A percentile compares a stretch with the other conserved stretches of the same genome.
phyloP scores from a whole-genome alignment of 169 alveolate genomes.

The Plasmodium coatneyi region DNA sequence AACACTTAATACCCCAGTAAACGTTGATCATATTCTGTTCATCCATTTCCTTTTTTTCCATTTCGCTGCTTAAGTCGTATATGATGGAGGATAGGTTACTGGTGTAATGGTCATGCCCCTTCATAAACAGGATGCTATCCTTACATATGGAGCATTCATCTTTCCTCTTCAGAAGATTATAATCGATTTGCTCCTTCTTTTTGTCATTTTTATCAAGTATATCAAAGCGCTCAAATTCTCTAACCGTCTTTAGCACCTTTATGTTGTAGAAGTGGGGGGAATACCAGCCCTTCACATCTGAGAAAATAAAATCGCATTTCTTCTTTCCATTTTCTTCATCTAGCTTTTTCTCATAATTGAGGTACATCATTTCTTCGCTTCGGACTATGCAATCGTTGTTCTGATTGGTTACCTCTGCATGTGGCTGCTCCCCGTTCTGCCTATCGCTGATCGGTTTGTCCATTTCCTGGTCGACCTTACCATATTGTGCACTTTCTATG shows the following conservation, averaged over 20 bases:
- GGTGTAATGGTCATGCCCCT: constrained; percentile 71
- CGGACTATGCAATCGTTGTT: background rate
- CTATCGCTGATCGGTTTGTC: background rate
- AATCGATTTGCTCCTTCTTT: constrained; percentile 23
- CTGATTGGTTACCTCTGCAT: background rate
- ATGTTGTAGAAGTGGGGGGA: constrained; percentile 72
- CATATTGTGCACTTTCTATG: background rate
- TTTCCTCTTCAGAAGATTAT: constrained; percentile 1
- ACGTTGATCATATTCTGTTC: constrained; percentile 30
- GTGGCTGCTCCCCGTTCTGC: background rate
- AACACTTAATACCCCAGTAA: constrained; percentile 69
- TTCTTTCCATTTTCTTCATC: constrained; percentile 38
- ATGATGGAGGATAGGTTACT: constrained; percentile 21
- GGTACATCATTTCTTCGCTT: background rate
- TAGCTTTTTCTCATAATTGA: background rate
- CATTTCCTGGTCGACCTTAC: background rate
- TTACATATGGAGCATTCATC: constrained; percentile 44
- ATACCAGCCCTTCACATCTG: constrained; percentile 73
- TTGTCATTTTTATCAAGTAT: constrained; percentile 28
- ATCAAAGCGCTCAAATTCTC: constrained; percentile 68
- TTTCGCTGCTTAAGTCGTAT: constrained; percentile 42
- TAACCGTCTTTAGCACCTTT: constrained; percentile 17
- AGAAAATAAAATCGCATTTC: constrained; percentile 28
- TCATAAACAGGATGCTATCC: constrained; percentile 24
- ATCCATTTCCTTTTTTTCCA: constrained; percentile 48